These are phyloP conservation scores for Brassica carinata DNA, from an alignment of 345 rosid genomes.

Conservation along the genomic window DNA sequence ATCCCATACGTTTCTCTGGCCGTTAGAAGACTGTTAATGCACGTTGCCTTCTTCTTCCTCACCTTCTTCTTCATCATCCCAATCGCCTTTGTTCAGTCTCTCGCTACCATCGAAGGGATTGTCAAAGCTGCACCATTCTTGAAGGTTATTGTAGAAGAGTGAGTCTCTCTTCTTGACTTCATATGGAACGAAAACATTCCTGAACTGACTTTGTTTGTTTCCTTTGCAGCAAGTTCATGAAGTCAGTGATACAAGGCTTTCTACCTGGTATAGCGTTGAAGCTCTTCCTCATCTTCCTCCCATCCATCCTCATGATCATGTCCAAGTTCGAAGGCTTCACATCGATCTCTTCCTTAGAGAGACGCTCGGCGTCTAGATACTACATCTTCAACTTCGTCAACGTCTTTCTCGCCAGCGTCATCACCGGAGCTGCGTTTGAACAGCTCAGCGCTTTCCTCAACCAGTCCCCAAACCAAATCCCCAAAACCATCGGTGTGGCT, in stretches of 20 bases:
- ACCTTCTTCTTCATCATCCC: constrained; percentile 96
- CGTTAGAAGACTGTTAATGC: constrained; percentile 72
- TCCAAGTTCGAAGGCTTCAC: constrained; percentile 90
- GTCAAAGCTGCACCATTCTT: constrained; percentile 74
- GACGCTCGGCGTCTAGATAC: constrained; percentile 87
- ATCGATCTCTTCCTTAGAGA: constrained; percentile 76
- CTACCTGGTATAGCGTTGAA: constrained; percentile 89
- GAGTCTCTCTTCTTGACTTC: constrained; percentile 39
- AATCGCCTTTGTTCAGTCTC: constrained; percentile 81
- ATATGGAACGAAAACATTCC: neutral
- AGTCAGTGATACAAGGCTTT: constrained; percentile 83
- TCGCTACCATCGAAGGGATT: constrained; percentile 86
- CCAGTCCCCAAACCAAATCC: constrained; percentile 70
- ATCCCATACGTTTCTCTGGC: constrained; percentile 82
- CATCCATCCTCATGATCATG: constrained; percentile 90
- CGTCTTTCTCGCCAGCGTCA: constrained; percentile 80
- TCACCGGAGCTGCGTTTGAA: constrained; percentile 78
- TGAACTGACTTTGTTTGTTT: neutral
- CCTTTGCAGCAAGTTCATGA: constrained; percentile 62
- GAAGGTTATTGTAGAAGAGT: constrained; percentile 64
- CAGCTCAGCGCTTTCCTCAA: constrained; percentile 71
- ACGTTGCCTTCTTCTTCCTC: constrained; percentile 90
- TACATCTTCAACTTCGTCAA: constrained; percentile 85
- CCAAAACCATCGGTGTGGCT: constrained; percentile 81
- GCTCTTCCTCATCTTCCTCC: constrained; percentile 93